Evolutionary conservation across 2,329 filamentous ascomycete genomes (phyloP), one percentile per base, ranked within the genome.

Genomic region (Byssothecium circinans): DNA sequence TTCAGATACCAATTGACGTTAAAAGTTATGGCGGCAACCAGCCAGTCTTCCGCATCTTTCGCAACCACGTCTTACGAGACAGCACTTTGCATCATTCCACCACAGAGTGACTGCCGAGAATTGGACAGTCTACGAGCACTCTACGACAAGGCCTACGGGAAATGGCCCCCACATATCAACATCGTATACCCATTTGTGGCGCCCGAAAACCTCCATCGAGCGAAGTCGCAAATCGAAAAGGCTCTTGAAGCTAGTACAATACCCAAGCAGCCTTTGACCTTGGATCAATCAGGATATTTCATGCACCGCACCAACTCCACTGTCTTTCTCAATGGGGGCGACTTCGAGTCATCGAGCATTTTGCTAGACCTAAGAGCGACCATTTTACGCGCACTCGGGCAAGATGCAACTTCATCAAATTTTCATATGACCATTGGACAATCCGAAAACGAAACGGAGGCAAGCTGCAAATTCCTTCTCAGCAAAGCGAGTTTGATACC

Each of bases 81-180:
- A 3, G 83, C 84, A 1, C 66, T 87, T 23, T 84, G 82, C 55
- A 61, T 86, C 15, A 70, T 87, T 6, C 82, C 82, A 2, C 81
- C 83, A 0, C 54, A 58, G 18, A 55, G 71, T 40, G 61, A 78
- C 29, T 81, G 78, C 72, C 52, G 71, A 1, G 57, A 77, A 3
- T 63, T 85, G 42, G 76, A 86, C 54, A 69, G 71, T 12, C 67
- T 88, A 2, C 79, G 85, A 36, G 75, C 72, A n/a, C 70, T 83
- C 11, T 84, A 87, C 67, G 85, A 88, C 65, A 82, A 81, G 50
- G 75, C 78, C 0, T 80, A 79, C 54, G 73, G 72, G 20, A 81
- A 75, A 66, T 88, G 85, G 85, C 83, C 84, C 3, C 81, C 84
- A 11, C 85, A 87, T 56, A 62, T 87, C 58, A 88, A 87, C 55